Evolutionary conservation across 192 early-diverging fungal genomes (phyloP).

Genomic region (Podila epicladia): DNA sequence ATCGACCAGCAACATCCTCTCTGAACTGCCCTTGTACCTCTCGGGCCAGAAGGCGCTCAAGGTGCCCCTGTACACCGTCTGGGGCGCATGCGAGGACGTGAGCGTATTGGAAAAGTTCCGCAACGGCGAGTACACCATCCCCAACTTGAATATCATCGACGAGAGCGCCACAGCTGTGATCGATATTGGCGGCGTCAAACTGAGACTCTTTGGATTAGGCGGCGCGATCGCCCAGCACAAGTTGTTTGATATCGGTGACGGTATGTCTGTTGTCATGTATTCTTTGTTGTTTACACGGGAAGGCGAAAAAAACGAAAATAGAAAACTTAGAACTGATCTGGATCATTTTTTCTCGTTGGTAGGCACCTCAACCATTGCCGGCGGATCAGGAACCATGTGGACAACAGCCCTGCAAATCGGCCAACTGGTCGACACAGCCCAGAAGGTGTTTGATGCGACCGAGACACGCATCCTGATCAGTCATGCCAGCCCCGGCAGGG

Average conservation of each 20-base stretch:
- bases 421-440: conserved; percentile 66
- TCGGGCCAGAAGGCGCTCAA: conserved; percentile 55
- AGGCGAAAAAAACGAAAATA: neutral
- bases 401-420: conserved; percentile 70
- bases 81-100: conserved; percentile 72
- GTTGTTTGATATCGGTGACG: conserved; percentile 71
- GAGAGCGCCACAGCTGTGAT: conserved; percentile 59
- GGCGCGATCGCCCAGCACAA: conserved; percentile 70
- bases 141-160: conserved; percentile 63
- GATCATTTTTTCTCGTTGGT: neutral
- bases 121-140: conserved; percentile 54
- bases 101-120: conserved; percentile 66
- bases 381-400: conserved; percentile 71
- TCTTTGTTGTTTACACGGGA: neutral
- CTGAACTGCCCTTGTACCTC: conserved; percentile 61
- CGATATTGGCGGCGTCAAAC: conserved; percentile 65
- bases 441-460: conserved; percentile 60
- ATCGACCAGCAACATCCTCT: conserved; percentile 52
- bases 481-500: conserved; percentile 67
- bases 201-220: conserved; percentile 67
- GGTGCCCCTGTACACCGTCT: conserved; percentile 68
- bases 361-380: conserved; percentile 67
- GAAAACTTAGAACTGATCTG: no score
- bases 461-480: conserved; percentile 67
- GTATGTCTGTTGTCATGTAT: conserved; percentile 20